Evolutionary conservation across 306 rosid species (phyloP).

Genomic region (Astragalus glycyphyllos): DNA sequence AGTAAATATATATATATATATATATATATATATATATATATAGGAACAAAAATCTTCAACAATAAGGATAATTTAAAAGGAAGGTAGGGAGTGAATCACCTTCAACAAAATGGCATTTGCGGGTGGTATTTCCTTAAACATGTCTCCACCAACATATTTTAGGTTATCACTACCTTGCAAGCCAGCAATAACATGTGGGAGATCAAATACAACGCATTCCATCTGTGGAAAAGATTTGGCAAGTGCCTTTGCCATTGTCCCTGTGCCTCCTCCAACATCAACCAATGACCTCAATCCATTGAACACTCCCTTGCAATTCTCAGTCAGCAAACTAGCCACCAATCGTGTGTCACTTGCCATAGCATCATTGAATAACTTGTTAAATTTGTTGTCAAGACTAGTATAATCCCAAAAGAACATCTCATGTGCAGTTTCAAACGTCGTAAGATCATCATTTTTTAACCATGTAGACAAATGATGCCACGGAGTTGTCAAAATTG

Average conservation of each 20-base stretch:
- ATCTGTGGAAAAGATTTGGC: slow-evolving; percentile 6
- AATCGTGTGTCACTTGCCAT: not conserved
- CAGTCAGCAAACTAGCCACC: not conserved
- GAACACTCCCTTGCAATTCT: not conserved
- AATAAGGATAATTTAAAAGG: too few species aligned
- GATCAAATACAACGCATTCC: slow-evolving; percentile 13
- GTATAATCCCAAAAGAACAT: too few species aligned
- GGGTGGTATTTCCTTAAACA: slow-evolving; percentile 18
- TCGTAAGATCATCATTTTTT: too few species aligned
- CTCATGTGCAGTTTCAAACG: too few species aligned
- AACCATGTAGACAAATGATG: too few species aligned
- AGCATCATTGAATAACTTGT: not conserved
- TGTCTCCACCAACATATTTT: not conserved
- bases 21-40: too few species aligned
- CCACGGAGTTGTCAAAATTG: not conserved
- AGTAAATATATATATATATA: too few species aligned
- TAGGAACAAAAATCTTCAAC: too few species aligned
- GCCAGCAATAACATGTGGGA: slow-evolving; percentile 25
- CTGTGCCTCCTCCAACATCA: slow-evolving; percentile 39
- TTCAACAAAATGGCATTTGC: slow-evolving; percentile 18
- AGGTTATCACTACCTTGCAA: slow-evolving; percentile 11
- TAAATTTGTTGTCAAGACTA: not conserved
- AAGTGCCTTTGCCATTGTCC: slow-evolving; percentile 16
- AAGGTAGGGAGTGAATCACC: not conserved
- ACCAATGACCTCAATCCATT: slow-evolving; percentile 23